Evolutionary conservation across 2,329 filamentous ascomycete species (phyloP).

Genomic region (Fusarium subglutinans): DNA sequence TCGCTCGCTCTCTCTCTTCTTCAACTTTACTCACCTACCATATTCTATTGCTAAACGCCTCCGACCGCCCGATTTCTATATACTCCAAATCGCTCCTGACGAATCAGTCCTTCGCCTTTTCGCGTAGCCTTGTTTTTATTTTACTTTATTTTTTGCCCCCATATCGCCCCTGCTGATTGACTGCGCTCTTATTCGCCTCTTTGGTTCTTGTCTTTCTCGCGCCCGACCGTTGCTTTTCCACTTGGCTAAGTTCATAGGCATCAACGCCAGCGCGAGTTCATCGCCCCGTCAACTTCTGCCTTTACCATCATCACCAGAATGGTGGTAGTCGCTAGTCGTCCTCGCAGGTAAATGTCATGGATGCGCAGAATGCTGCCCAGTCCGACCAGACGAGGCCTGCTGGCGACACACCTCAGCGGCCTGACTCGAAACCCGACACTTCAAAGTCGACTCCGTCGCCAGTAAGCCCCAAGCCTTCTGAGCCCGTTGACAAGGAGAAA

Average conservation of each 20-base stretch:
- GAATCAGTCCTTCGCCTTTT: constrained; percentile 14
- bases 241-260: constrained; percentile 26
- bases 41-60: constrained; percentile 24
- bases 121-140: constrained; percentile 13
- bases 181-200: constrained; percentile 22
- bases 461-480: constrained; percentile 38
- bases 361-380: constrained; percentile 74
- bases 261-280: constrained; percentile 38
- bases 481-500: constrained; percentile 33
- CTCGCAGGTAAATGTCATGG: constrained; percentile 71
- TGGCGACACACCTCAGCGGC: constrained; percentile 61
- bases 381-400: constrained; percentile 68
- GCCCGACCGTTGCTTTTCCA: constrained; percentile 21
- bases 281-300: constrained; percentile 36
- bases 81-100: constrained; percentile 3
- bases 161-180: constrained; percentile 5
- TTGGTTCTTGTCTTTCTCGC: constrained; percentile 18
- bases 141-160: constrained; percentile 3
- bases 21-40: constrained; percentile 1
- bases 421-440: constrained; percentile 38
- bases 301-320: constrained; percentile 59
- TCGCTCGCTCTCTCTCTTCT: neutral
- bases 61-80: constrained; percentile 19
- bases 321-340: constrained; percentile 62
- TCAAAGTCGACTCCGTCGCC: constrained; percentile 38